Evolutionary conservation across 371 early-diverging fungal species (phyloP), one percentile per base, ranked within the genome.

Genomic region (Smittium culicis): DNA sequence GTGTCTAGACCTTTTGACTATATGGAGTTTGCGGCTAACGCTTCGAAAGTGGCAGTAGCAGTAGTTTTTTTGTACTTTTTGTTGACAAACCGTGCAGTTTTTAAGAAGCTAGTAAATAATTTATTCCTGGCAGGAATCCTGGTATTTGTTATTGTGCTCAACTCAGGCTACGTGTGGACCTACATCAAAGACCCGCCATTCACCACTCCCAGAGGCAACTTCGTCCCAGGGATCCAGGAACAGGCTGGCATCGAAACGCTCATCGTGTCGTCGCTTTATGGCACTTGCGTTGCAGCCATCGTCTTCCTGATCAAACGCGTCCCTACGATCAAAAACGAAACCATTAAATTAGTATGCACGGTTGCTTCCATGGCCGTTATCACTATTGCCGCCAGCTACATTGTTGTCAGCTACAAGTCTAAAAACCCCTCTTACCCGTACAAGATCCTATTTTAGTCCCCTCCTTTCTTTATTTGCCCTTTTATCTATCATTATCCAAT

Each of bases 81-180:
- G n/a, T n/a, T n/a, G n/a, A n/a, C n/a, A n/a, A n/a, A n/a, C n/a
- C n/a, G n/a, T n/a, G n/a, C n/a, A n/a, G 28, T 67, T 54, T 66
- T 76, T 57, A 60, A 69, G n/a, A 58, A 35, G 55, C 67, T 75
- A 20, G 69, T 71, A 2, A 69, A 70, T 54, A 75, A 69, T 34
- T 29, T 67, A 34, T 70, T 70, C 67, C 69, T 75, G 1, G 68
- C 72, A 34, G 64, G 35, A n/a, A 66, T 69, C 8, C 71, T 75
- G 54, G 31, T 70, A 65, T 75, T 75, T 67, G 72, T 69, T 58
- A 61, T 75, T 65, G 57, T 72, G 67, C 75, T 75, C 76, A 76
- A 70, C 30, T 71, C 76, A 31, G 76, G 76, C 31, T 73, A 67
- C 59, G 71, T 75, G 74, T 75, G 76, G 76, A 76, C 72, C 70